Evolutionary conservation across 805 yeast species (phyloP), one percentile per base, ranked within the genome.

Genomic region (Grigorovia humatica): DNA sequence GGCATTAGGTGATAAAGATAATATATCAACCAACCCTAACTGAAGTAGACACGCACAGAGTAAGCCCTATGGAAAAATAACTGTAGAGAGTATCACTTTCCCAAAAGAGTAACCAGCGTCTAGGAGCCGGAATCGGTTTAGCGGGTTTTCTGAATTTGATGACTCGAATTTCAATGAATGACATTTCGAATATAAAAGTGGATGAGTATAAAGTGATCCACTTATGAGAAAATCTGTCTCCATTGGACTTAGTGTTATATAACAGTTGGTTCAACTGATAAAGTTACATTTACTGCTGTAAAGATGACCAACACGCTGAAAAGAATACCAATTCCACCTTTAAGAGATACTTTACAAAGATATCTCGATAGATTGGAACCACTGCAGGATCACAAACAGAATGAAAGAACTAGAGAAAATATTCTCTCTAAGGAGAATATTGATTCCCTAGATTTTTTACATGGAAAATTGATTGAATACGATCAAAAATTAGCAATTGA

Each of bases 361-460:
- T 89, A 88, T 62, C 70, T 89, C 51, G 75, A 75, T 19, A 83
- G 80, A 9, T 72, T 89, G 43, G 78, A 79, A 63, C 96, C 96
- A 0, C 71, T 89, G n/a, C 96, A 87, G 67, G 85, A 88, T 6
- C 83, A 81, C 46, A 70, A 68, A 40, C 96, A 88, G 64, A 85
- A 85, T 63, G 66, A 68, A 49, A 71, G 72, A 44, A 86, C 96
- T 1, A 63, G 74, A 4, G 69, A 65, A 11, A 86, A 87, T 2
- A 58, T 66, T n/a, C 53, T 55, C 17, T 55, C 60, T 1, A 51
- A 50, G 2, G 64, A 62, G 23, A 64, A 62, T 51, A 8, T 62
- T 12, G 57, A 60, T 4, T 27, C 42, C 83, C 86, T 51, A 67
- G 71, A 43, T 60, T 71, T 56, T 82, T 85, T 67, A 64, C 86